Evolutionary conservation across 768 basidiomycete genomes (phyloP).

Genomic region (Boletales sp.): DNA sequence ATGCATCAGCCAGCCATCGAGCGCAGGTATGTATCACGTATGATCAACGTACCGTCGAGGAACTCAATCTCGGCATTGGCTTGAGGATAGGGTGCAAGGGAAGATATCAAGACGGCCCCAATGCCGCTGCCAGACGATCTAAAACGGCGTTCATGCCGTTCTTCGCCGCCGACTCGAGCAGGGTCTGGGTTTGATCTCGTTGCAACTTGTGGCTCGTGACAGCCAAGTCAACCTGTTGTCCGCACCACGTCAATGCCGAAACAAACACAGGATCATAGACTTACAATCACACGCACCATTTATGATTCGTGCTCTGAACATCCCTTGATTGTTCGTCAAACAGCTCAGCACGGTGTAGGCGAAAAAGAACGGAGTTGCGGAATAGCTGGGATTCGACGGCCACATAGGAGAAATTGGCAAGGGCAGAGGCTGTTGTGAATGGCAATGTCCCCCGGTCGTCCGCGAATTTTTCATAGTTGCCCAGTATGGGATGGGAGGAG

Average conservation of each 20-base stretch:
- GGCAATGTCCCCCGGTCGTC: too few relatives aligned
- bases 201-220: conserved; percentile 59
- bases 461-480: conserved; percentile 77
- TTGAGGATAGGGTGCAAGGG: conserved; percentile 53
- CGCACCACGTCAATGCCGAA: conserved; percentile 21
- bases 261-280: conserved; percentile 31
- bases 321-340: conserved; percentile 77
- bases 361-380: conserved; percentile 66
- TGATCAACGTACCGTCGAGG: conserved; percentile 71
- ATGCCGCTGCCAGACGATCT: conserved; percentile 24
- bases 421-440: conserved; percentile 83
- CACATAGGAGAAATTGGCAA: conserved; percentile 70
- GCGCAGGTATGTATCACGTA: conserved; percentile 12
- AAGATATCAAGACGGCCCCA: conserved; percentile 34
- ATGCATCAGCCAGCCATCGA: too few relatives aligned
- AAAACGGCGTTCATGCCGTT: conserved; percentile 58
- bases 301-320: conserved; percentile 70
- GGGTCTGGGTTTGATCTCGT: conserved; percentile 18
- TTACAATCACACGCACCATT: conserved; percentile 79
- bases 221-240: conserved; percentile 78
- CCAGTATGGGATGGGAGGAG: conserved; percentile 65
- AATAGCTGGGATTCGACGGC: conserved; percentile 66
- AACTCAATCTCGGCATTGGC: conserved; percentile 74
- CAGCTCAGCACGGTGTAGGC: conserved; percentile 72
- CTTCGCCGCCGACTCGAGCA: conserved; percentile 43